phyloP scores from a whole-genome alignment of 768 basidiomycete species.

The Pulveroboletus ravenelii region DNA sequence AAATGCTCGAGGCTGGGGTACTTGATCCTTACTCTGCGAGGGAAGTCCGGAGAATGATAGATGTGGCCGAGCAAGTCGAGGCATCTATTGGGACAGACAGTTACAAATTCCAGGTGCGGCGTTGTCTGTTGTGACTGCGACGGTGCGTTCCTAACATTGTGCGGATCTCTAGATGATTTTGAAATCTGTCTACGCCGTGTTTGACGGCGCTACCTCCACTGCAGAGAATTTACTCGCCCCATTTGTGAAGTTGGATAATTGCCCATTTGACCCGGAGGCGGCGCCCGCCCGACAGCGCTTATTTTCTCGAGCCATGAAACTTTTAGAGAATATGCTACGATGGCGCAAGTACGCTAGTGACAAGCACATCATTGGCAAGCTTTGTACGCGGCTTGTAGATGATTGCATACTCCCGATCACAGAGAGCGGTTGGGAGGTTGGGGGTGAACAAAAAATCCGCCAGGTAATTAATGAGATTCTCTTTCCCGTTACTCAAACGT shows the following conservation, averaged over 20 bases:
- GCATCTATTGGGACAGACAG: slow-evolving; percentile 62
- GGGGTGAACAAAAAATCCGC: slow-evolving; percentile 60
- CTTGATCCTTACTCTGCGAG: slow-evolving; percentile 75
- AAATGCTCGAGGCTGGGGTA: slow-evolving; percentile 71
- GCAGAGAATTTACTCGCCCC: slow-evolving; percentile 47
- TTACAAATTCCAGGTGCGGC: slow-evolving; percentile 57
- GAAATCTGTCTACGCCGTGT: slow-evolving; percentile 47
- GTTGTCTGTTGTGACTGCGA: background rate
- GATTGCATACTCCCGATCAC: slow-evolving; percentile 62
- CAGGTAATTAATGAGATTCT: slow-evolving; percentile 42
- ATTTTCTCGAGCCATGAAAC: slow-evolving; percentile 61
- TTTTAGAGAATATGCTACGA: slow-evolving; percentile 64
- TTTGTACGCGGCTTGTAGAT: slow-evolving; percentile 54
- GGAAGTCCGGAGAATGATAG: slow-evolving; percentile 58
- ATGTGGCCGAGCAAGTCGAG: slow-evolving; percentile 79
- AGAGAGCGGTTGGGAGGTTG: slow-evolving; percentile 81
- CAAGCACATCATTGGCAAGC: slow-evolving; percentile 48
- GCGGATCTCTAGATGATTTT: slow-evolving; percentile 44
- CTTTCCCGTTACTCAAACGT: background rate
- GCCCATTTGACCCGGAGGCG: slow-evolving; percentile 71
- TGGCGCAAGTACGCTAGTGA: slow-evolving; percentile 76
- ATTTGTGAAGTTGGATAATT: slow-evolving; percentile 39
- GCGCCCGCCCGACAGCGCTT: slow-evolving; percentile 69
- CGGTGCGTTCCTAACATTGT: slow-evolving; percentile 8
- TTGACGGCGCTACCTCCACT: slow-evolving; percentile 52